Percentiles rank a stretch among this genome's conserved stretches.
phyloP scores from a whole-genome alignment of 257 asterid species.

The Solanum lycopersicoides region DNA sequence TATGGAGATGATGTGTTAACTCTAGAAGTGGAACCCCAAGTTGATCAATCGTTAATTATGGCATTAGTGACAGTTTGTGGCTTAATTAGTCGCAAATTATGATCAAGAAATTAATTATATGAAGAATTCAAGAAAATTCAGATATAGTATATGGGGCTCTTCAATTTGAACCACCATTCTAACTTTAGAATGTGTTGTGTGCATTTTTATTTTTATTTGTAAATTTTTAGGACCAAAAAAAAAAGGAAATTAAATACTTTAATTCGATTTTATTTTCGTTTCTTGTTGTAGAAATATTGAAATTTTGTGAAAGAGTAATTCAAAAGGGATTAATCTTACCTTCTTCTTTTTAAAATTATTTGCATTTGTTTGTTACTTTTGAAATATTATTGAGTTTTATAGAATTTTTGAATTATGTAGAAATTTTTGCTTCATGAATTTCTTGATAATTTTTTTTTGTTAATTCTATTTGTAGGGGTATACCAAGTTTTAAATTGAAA shows the following conservation, averaged over 20 bases:
- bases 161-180: background rate
- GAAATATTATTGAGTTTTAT: background rate
- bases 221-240: background rate
- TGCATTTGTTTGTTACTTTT: background rate
- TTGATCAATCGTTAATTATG: constrained; percentile 52
- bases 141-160: background rate
- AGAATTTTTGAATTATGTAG: background rate
- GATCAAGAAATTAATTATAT: background rate
- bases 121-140: background rate
- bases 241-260: background rate
- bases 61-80: constrained; percentile 67
- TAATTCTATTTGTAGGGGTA: no score
- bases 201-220: background rate
- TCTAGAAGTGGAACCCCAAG: constrained; percentile 51
- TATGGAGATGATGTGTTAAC: constrained; percentile 69
- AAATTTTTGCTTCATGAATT: background rate
- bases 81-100: constrained; percentile 41
- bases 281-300: background rate
- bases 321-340: background rate
- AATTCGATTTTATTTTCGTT: background rate
- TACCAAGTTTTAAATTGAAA: background rate
- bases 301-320: background rate
- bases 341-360: background rate
- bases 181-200: background rate
- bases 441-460: background rate